phyloP scores from a whole-genome alignment of 73 alveolate genomes.

The Uronychia setigera region DNA sequence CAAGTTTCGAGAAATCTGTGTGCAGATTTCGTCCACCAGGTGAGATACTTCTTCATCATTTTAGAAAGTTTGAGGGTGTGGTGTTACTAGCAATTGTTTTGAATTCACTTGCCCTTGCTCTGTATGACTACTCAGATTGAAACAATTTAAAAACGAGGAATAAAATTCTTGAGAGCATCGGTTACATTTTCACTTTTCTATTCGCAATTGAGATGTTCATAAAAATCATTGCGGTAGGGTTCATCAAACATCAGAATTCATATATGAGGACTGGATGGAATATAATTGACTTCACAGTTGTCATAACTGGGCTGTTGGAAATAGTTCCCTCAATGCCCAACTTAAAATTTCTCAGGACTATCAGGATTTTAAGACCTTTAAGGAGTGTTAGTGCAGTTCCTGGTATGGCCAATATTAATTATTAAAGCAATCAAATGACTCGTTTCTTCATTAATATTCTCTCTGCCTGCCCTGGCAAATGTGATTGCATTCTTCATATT shows the following conservation, averaged over 20 bases:
- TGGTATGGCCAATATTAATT: no score
- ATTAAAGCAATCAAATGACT: no score
- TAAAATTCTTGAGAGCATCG: constrained; percentile 8
- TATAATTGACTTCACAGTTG: constrained; percentile 68
- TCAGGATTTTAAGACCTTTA: no score
- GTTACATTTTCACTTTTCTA: constrained; percentile 36
- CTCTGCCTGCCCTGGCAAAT: no score
- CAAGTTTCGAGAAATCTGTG: no score
- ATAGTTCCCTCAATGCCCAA: no score
- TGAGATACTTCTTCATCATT: no score
- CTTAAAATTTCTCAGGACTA: no score
- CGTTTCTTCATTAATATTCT: no score
- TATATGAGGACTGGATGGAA: constrained; percentile 80
- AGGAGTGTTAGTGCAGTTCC: no score
- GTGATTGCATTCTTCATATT: no score
- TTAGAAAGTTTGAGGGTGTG: constrained; percentile 26
- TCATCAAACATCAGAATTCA: constrained; percentile 34
- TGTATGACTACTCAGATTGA: constrained; percentile 31
- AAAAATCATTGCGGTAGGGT: constrained; percentile 68
- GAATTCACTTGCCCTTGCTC: constrained; percentile 21
- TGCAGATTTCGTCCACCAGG: no score
- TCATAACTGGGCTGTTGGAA: constrained; percentile 68
- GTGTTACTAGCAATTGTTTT: constrained; percentile 12
- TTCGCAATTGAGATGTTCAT: constrained; percentile 54
- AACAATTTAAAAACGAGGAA: constrained; percentile 3